A percentile compares a stretch with the other conserved stretches of the same genome.
Conservation (phyloP, 2,329 filamentous ascomycete species). For the Alternaria angustiovoidea region DNA sequence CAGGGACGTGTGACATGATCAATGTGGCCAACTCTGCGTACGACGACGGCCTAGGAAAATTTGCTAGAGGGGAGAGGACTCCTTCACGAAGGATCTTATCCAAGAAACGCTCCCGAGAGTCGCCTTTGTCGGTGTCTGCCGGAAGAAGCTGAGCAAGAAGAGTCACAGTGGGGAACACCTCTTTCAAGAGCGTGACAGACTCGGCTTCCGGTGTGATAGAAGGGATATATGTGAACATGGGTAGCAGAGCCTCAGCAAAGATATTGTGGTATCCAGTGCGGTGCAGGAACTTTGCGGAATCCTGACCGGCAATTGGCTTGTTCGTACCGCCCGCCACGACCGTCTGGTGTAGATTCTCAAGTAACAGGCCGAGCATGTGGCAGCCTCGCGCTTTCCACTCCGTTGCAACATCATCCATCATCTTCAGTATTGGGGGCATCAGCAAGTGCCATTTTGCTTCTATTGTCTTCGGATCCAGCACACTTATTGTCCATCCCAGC, state of each 20-base stretch:
- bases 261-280: conserved; percentile 67
- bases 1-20: conserved; percentile 61
- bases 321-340: background rate
- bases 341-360: conserved; percentile 51
- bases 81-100: conserved; percentile 55
- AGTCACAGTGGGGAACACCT: conserved; percentile 73
- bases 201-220: conserved; percentile 77
- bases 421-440: conserved; percentile 72
- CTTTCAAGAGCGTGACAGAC: conserved; percentile 68
- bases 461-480: conserved; percentile 60
- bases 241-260: conserved; percentile 73
- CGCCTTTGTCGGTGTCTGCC: conserved; percentile 15
- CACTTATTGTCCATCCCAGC: conserved; percentile 67
- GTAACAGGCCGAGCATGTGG: conserved; percentile 61
- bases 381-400: conserved; percentile 66
- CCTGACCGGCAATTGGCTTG: conserved; percentile 28
- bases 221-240: conserved; percentile 79
- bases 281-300: conserved; percentile 61
- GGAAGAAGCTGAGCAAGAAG: conserved; percentile 54
- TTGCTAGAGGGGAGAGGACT: conserved; percentile 57
- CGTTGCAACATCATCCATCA: conserved; percentile 70
- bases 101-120: conserved; percentile 45
- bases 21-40: conserved; percentile 65
- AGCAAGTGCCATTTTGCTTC: conserved; percentile 71
- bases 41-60: conserved; percentile 60